Evolutionary conservation across 768 basidiomycete genomes (phyloP).

Genomic region (Podaxis pistillaris): DNA sequence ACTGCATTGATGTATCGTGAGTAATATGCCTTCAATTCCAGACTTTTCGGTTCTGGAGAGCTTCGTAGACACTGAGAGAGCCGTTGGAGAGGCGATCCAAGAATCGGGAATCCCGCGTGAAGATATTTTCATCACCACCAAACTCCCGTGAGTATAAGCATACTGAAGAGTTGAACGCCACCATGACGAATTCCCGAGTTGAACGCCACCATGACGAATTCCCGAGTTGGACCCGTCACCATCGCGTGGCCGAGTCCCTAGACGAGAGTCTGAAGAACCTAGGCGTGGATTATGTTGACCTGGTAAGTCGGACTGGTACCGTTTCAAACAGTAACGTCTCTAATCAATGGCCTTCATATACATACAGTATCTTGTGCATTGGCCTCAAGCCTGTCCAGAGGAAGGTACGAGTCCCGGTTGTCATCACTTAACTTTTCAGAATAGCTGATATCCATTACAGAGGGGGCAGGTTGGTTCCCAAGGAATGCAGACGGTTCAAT

Average conservation of each 20-base stretch:
- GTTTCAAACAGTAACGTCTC: not conserved
- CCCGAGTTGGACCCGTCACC: constrained; percentile 30
- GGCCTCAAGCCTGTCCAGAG: constrained; percentile 38
- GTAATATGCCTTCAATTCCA: not conserved
- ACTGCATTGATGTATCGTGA: constrained; percentile 34
- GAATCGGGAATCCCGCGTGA: constrained; percentile 47
- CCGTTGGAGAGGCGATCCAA: constrained; percentile 43
- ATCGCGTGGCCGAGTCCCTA: constrained; percentile 36
- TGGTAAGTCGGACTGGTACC: constrained; percentile 17
- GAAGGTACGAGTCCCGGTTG: constrained; percentile 22
- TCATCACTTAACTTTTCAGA: not conserved
- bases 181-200: constrained; percentile 19
- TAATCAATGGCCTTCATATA: not conserved
- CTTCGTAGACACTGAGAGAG: constrained; percentile 31
- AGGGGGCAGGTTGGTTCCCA: constrained; percentile 9
- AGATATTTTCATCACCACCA: constrained; percentile 49
- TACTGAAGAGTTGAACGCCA: not conserved
- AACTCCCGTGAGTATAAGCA: constrained; percentile 33
- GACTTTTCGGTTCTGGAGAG: not conserved
- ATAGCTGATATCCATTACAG: not conserved
- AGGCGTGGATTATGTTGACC: constrained; percentile 46
- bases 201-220: constrained; percentile 19
- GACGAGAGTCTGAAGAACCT: constrained; percentile 39
- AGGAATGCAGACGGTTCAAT: constrained; percentile 32
- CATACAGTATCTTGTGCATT: constrained; percentile 46